phyloP scores from a whole-genome alignment of 2,329 filamentous ascomycete genomes.

The Fusarium siculi region DNA sequence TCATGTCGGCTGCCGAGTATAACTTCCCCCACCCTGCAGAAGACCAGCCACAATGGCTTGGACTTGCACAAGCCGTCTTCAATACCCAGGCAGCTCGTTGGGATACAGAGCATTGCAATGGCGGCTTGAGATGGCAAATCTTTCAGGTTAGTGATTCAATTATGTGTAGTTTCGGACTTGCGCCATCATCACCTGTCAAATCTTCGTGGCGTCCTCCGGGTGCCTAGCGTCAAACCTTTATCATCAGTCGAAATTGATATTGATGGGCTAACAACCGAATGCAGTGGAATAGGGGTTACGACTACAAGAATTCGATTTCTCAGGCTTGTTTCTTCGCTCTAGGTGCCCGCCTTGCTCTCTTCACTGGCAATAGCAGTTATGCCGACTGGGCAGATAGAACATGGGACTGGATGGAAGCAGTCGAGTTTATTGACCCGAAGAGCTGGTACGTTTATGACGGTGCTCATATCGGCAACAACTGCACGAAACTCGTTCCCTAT shows the following conservation, averaged over 20 bases:
- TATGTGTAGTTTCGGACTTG: not conserved
- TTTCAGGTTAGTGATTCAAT: constrained; percentile 59
- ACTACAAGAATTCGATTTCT: constrained; percentile 77
- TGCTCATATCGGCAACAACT: constrained; percentile 65
- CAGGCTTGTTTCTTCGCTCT: constrained; percentile 72
- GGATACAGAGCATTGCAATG: constrained; percentile 75
- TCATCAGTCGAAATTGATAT: not conserved
- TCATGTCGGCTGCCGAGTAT: constrained; percentile 76
- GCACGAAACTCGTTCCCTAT: constrained; percentile 66
- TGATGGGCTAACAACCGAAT: constrained; percentile 4
- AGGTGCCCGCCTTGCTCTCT: constrained; percentile 75
- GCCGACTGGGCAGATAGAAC: constrained; percentile 78
- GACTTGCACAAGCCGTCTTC: constrained; percentile 82
- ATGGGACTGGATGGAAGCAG: constrained; percentile 74
- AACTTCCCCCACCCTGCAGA: constrained; percentile 70
- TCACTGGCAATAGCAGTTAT: constrained; percentile 82
- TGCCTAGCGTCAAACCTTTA: not conserved
- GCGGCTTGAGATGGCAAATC: constrained; percentile 86
- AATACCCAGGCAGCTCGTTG: constrained; percentile 80
- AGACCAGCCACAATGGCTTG: constrained; percentile 72
- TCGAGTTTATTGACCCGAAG: constrained; percentile 66
- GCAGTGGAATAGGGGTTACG: constrained; percentile 79
- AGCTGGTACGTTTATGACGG: constrained; percentile 73
- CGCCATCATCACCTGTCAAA: not conserved
- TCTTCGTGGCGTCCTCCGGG: not conserved